Evolutionary conservation across 768 basidiomycete genomes (phyloP), one percentile per base, ranked within the genome.

Genomic region (Trametes cingulata): DNA sequence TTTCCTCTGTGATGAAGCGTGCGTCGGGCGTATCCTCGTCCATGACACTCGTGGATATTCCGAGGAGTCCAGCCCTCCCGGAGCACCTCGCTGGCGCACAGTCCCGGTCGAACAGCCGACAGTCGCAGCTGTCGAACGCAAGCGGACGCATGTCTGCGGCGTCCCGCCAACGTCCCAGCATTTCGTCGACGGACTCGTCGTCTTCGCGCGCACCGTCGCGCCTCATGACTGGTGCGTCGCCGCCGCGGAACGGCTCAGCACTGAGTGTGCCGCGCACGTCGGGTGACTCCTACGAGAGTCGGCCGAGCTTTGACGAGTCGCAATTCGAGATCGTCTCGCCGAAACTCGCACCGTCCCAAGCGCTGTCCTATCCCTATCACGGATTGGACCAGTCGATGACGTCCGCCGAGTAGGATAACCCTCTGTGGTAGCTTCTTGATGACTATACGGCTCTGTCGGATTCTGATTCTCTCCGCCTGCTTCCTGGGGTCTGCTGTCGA

Each of bases 301-400:
- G 79, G 20, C 78, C 79, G 37, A 86, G 84, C 68, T 79, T 86
- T 58, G 87, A 90, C 65, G 77, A 75, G 14, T 83, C 85, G 15
- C 85, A 87, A 67, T 88, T 87, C 67, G 88, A 89, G 73, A 80
- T 86, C 37, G 80, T 87, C 1, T 69, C 71, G 24, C 65, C 86
- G 40, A 80, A 80, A 72, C 74, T 74, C 65, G 70, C 49, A 13
- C 59, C 64, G 39, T 46, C 55, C 19, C 64, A 65, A 63, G 76
- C 69, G 65, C 76, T 86, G 62, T 75, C 79, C 60, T 85, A 86
- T 68, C 85, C 87, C 20, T 86, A 86, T 67, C 77, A 82, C 71
- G 74, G 72, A 25, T 69, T 82, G 56, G 82, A 85, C 67, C 78
- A 82, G 36, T 64, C 65, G 19, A 57, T 66, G 64, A 56, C 65